Evolutionary conservation across 2,329 filamentous ascomycete species (phyloP), one percentile per base, ranked within the genome.

Genomic region (Trichoderma sp.): DNA sequence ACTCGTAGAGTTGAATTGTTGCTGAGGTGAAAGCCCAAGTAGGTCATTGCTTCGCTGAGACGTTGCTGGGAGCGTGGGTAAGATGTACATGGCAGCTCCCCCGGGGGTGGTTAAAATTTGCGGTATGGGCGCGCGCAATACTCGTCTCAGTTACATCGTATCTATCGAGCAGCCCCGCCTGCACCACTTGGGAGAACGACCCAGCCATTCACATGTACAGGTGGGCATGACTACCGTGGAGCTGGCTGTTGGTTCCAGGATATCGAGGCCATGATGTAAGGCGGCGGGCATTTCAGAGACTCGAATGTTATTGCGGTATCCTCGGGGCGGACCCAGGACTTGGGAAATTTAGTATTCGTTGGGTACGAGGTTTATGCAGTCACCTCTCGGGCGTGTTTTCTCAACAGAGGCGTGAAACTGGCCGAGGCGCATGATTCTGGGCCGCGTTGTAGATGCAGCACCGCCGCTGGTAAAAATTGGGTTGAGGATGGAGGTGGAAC

Each of bases 221-320:
- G 63, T 55, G 26, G 30, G 30, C 43, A 55, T 13, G 30, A 20
- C 36, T 55, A 50, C n/a, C 53, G 47, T 55, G 39, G 55, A 28
- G 59, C n/a, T 47, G 36, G 15, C 36, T 72, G 71, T 68, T 72
- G 71, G 71, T 57, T 36, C 65, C 26, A 34, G 66, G 58, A 55
- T 62, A 34, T 50, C 30, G 57, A 69, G 47, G 59, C 50, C 26
- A 65, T 65, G 71, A 17, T 30, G 59, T 69, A 61, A 61, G 17
- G 64, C 65, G 34, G 50, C 43, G 15, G 43, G n/a, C 12, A 50
- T 68, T 9, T 55, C 15, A 57, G 20, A 39, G 23, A 6, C 34
- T 39, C 50, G 30, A 28, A 55, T 47, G 20, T 23, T 58, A 15
- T 23, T 58, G 53, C 53, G 55, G 28, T 9, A 32, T 30, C 53